A percentile compares a stretch with the other conserved stretches of the same genome.
Evolutionary conservation across 2,329 filamentous ascomycete species (phyloP).

Genomic region (Fusarium temperatum): DNA sequence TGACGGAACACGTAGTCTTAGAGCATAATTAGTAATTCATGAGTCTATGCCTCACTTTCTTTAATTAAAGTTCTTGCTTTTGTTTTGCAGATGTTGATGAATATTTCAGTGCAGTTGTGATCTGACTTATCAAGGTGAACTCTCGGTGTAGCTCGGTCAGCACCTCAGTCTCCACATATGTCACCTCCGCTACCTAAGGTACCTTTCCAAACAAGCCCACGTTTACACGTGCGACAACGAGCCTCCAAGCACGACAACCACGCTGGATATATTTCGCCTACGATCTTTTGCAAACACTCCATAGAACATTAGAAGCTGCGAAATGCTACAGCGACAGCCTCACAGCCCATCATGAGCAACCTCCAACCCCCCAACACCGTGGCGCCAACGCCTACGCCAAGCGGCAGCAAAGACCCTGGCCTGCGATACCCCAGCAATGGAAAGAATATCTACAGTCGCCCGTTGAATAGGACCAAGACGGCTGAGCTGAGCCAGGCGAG

Average conservation of each 20-base stretch:
- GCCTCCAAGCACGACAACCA: not conserved
- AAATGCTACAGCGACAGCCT: conserved; percentile 32
- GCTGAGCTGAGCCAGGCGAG: conserved; percentile 90
- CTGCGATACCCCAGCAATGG: conserved; percentile 90
- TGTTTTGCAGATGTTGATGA: not conserved
- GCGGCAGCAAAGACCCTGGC: conserved; percentile 60
- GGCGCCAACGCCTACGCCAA: conserved; percentile 48
- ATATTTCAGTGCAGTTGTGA: not conserved
- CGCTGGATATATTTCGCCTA: not conserved
- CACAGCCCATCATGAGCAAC: conserved; percentile 57
- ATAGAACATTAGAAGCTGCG: not conserved
- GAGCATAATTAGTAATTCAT: not conserved
- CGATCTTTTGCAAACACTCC: not conserved
- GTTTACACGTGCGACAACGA: conserved; percentile 34
- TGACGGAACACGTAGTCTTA: not conserved
- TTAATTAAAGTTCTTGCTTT: not conserved
- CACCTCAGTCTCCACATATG: conserved; percentile 38
- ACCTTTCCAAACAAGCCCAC: conserved; percentile 24
- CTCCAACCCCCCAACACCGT: conserved; percentile 54
- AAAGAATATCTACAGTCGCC: conserved; percentile 98
- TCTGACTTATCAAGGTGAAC: conserved; percentile 15
- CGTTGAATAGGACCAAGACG: conserved; percentile 88
- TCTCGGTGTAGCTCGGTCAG: conserved; percentile 38
- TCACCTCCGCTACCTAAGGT: conserved; percentile 1
- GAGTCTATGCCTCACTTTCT: not conserved